These are phyloP conservation scores for Neltuma alba DNA, from an alignment of 306 rosid genomes.

Conservation along the genomic window DNA sequence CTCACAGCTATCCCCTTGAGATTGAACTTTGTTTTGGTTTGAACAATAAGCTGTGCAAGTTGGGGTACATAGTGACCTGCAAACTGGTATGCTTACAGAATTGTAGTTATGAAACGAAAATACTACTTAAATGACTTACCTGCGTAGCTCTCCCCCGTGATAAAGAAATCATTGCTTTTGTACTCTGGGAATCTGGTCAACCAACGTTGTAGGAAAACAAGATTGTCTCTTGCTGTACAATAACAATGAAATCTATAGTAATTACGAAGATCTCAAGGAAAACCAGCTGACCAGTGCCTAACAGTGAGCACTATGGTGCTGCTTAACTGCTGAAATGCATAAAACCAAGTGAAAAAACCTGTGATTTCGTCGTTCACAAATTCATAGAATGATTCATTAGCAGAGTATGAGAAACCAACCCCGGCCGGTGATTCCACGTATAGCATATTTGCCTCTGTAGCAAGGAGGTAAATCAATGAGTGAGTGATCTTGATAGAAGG, in stretches of 20 bases:
- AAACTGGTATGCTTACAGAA: constrained; percentile 13
- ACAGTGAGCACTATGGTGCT: neutral
- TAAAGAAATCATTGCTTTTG: constrained; percentile 57
- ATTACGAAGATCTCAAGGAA: neutral
- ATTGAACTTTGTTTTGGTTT: constrained; percentile 49
- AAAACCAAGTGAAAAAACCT: constrained; percentile 44
- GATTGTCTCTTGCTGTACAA: constrained; percentile 64
- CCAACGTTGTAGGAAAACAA: constrained; percentile 64
- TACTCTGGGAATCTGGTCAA: constrained; percentile 56
- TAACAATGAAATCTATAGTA: neutral
- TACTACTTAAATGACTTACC: constrained; percentile 29
- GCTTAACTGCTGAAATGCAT: neutral
- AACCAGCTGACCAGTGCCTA: neutral
- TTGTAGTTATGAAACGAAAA: neutral
- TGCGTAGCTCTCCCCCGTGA: constrained; percentile 81
- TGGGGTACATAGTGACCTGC: constrained; percentile 85
- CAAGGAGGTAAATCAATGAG: neutral
- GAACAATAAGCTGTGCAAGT: constrained; percentile 65
- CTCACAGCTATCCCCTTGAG: constrained; percentile 82
- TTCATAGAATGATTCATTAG: constrained; percentile 55
- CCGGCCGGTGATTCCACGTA: constrained; percentile 81
- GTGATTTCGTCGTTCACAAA: constrained; percentile 53
- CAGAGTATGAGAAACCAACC: constrained; percentile 85
- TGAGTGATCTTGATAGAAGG: neutral
- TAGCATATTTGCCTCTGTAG: constrained; percentile 66